Conservation (phyloP, 257 asterid species). For the Striga asiatica region DNA sequence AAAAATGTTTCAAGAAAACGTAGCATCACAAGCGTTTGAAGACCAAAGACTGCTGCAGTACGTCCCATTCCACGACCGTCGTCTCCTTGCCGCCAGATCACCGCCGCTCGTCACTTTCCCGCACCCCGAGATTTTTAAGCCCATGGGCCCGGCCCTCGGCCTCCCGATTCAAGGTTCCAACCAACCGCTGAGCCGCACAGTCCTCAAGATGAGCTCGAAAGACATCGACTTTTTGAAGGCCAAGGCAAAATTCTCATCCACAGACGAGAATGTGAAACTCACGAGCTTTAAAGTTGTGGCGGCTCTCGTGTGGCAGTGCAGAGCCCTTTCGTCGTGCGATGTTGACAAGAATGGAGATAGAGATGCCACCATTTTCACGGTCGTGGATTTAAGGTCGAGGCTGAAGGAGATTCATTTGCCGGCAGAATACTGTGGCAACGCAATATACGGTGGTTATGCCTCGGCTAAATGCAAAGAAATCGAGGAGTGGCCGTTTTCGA, state of each 20-base stretch:
- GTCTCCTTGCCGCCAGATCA: constrained; percentile 24
- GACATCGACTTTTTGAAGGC: constrained; percentile 23
- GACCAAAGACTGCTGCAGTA: constrained; percentile 24
- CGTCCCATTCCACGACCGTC: constrained; percentile 15
- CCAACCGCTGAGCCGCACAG: constrained; percentile 18
- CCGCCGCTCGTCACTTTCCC: constrained; percentile 41
- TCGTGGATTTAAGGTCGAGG: constrained; percentile 39
- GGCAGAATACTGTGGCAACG: constrained; percentile 39
- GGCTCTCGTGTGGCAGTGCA: constrained; percentile 49
- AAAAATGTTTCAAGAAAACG: constrained; percentile 30
- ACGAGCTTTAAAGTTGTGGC: constrained; percentile 33
- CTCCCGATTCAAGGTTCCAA: constrained; percentile 27
- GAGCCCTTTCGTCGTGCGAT: constrained; percentile 29
- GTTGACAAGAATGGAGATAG: constrained; percentile 6
- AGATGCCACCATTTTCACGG: constrained; percentile 25
- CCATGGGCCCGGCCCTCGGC: constrained; percentile 23
- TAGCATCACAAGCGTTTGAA: constrained; percentile 37
- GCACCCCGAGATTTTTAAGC: constrained; percentile 33
- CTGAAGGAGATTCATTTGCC: constrained; percentile 56
- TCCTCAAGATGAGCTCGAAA: constrained; percentile 27
- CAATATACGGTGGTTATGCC: constrained; percentile 30
- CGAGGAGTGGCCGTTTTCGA: constrained; percentile 22
- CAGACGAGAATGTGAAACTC: constrained; percentile 5
- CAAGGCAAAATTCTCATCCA: constrained; percentile 16
- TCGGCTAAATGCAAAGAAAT: constrained; percentile 29